Conservation (phyloP, 2,329 filamentous ascomycete species). For the Fusarium lyarnte region DNA sequence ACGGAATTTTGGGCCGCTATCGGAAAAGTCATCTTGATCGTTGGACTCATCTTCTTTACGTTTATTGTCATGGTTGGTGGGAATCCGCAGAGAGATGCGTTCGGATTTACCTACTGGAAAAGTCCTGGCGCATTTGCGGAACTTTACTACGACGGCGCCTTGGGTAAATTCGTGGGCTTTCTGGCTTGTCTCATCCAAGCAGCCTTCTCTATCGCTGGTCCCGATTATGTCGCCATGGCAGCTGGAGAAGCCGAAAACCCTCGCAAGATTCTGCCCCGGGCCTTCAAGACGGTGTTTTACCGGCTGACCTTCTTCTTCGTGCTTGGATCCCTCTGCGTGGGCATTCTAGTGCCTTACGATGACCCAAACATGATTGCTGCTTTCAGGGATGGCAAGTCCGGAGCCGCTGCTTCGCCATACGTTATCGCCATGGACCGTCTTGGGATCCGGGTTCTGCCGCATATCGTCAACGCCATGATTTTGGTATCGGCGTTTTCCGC, state of each 20-base stretch:
- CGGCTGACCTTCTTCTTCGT: conserved; percentile 80
- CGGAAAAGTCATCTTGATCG: conserved; percentile 76
- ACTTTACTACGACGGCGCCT: conserved; percentile 68
- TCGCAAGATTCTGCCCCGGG: conserved; percentile 73
- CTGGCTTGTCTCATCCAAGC: conserved; percentile 78
- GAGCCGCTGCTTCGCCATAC: conserved; percentile 75
- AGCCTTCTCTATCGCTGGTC: conserved; percentile 73
- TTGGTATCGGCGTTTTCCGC: conserved; percentile 74
- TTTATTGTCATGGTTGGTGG: conserved; percentile 86
- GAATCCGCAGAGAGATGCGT: conserved; percentile 76
- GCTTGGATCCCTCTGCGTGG: conserved; percentile 76
- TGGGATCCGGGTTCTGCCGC: conserved; percentile 69
- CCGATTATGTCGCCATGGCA: conserved; percentile 74
- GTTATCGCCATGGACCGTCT: conserved; percentile 75
- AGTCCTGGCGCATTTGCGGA: conserved; percentile 76
- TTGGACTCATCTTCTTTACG: conserved; percentile 78
- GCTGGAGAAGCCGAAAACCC: conserved; percentile 79
- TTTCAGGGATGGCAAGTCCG: conserved; percentile 66
- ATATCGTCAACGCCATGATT: conserved; percentile 79
- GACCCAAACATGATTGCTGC: conserved; percentile 69
- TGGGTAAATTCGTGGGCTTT: conserved; percentile 76
- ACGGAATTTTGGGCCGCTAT: conserved; percentile 80
- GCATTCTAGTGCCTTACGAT: conserved; percentile 76
- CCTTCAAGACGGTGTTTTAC: conserved; percentile 83
- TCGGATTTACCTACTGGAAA: conserved; percentile 75